Percentiles rank a stretch among this genome's conserved stretches.
Evolutionary conservation across 495 filamentous ascomycete species (phyloP).

Genomic region (Pseudevernia furfuracea): DNA sequence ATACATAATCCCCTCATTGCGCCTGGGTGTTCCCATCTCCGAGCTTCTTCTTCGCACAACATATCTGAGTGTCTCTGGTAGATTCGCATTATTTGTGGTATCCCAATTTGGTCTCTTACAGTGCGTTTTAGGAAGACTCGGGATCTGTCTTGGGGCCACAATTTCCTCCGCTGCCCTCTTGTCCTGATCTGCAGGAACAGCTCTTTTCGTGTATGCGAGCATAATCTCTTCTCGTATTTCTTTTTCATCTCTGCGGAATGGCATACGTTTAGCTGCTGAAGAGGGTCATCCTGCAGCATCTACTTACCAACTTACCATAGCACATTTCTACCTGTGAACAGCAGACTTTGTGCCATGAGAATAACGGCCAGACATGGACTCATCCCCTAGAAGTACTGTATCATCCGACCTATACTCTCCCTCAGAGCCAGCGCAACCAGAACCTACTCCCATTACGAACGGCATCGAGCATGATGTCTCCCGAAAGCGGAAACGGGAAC

Average conservation of each 20-base stretch:
- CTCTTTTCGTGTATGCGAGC: constrained; percentile 6
- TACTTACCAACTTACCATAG: constrained; percentile 1
- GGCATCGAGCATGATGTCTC: not conserved
- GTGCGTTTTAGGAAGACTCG: not conserved
- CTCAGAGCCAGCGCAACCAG: constrained; percentile 13
- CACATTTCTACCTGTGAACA: not conserved
- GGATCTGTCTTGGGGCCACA: not conserved
- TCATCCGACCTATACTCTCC: constrained; percentile 25
- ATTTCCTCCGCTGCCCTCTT: constrained; percentile 9
- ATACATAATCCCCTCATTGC: not conserved
- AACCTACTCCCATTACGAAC: constrained; percentile 5
- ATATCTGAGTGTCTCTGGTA: constrained; percentile 3
- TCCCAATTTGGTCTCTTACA: constrained; percentile 8
- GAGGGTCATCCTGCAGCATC: not conserved
- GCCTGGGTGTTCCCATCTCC: constrained; percentile 2
- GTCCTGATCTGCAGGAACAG: constrained; percentile 5
- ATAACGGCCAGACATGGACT: constrained; percentile 12
- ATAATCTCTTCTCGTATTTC: constrained; percentile 6
- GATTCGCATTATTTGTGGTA: constrained; percentile 3
- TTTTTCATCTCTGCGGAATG: constrained; percentile 2
- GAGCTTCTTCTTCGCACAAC: not conserved
- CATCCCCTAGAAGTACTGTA: constrained; percentile 22
- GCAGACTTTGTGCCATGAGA: constrained; percentile 8
- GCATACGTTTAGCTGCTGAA: not conserved
- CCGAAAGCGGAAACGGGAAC: constrained; percentile 19